Evolutionary conservation across 495 filamentous ascomycete species (phyloP).

Genomic region (Neurospora intermedia): DNA sequence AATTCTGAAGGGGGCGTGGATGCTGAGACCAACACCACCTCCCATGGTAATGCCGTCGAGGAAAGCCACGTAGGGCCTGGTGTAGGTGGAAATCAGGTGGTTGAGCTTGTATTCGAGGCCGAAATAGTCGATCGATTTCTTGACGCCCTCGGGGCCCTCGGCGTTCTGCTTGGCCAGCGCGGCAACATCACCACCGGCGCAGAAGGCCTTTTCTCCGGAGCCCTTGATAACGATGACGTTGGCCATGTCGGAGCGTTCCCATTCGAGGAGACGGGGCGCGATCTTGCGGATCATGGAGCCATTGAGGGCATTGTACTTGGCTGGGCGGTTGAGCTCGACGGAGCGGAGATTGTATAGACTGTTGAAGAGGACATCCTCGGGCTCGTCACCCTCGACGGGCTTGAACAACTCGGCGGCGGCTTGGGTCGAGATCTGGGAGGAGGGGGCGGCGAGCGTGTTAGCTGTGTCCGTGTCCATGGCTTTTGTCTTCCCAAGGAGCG

Average conservation of each 20-base stretch:
- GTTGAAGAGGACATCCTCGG: slow-evolving; percentile 86
- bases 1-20: slow-evolving; percentile 92
- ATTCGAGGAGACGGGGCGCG: slow-evolving; percentile 74
- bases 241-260: slow-evolving; percentile 85
- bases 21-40: slow-evolving; percentile 84
- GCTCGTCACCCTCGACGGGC: slow-evolving; percentile 54
- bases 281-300: slow-evolving; percentile 93
- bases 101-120: slow-evolving; percentile 86
- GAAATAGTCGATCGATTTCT: slow-evolving; percentile 73
- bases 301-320: slow-evolving; percentile 82
- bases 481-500: neutral
- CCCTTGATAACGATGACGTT: slow-evolving; percentile 91
- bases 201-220: slow-evolving; percentile 72
- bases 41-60: slow-evolving; percentile 99
- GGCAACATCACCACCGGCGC: slow-evolving; percentile 84
- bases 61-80: slow-evolving; percentile 86
- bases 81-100: slow-evolving; percentile 89
- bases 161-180: slow-evolving; percentile 64
- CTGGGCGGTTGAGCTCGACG: slow-evolving; percentile 87
- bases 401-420: slow-evolving; percentile 16
- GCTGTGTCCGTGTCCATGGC: neutral
- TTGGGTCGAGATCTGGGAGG: slow-evolving; percentile 46
- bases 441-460: neutral
- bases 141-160: slow-evolving; percentile 52
- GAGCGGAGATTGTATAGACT: slow-evolving; percentile 79